phyloP scores from a whole-genome alignment of 495 filamentous ascomycete species.

The Rhypophila decipiens region DNA sequence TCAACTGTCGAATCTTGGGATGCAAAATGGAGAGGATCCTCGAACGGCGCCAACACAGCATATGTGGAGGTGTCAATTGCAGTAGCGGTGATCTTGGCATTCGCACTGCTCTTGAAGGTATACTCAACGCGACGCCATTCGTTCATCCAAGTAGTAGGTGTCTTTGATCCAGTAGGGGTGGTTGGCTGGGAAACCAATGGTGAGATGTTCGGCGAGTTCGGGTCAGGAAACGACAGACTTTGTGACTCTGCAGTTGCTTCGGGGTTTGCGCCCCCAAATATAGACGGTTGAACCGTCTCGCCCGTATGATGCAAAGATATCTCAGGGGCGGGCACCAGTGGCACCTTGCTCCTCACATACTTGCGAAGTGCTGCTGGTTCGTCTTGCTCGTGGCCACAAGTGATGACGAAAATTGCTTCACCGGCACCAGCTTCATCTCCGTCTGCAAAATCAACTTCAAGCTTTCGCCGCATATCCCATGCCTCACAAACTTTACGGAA shows the following conservation, averaged over 20 bases:
- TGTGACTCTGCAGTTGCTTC: neutral
- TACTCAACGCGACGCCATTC: constrained; percentile 34
- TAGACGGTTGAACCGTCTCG: constrained; percentile 4
- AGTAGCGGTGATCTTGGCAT: constrained; percentile 54
- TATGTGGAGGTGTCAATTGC: constrained; percentile 72
- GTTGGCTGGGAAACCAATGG: neutral
- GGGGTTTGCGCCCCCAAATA: constrained; percentile 13
- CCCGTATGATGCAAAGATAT: too few species aligned
- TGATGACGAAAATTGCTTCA: constrained; percentile 68
- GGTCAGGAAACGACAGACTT: neutral
- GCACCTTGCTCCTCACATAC: constrained; percentile 14
- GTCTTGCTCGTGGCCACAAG: constrained; percentile 58
- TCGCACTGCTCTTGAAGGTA: constrained; percentile 22
- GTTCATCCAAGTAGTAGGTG: constrained; percentile 7
- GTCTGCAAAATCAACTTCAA: constrained; percentile 85
- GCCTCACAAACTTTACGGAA: constrained; percentile 73
- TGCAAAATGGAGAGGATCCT: constrained; percentile 58
- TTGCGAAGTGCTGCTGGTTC: constrained; percentile 28
- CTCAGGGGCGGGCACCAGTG: neutral
- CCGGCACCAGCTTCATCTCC: constrained; percentile 67
- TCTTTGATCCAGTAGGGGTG: neutral
- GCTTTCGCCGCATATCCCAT: constrained; percentile 85
- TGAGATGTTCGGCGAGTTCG: neutral
- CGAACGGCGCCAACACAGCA: constrained; percentile 60
- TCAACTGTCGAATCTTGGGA: constrained; percentile 10